Percentiles rank a stretch among this genome's conserved stretches.
Conservation (phyloP, 2,329 filamentous ascomycete species). For the Hypocrella siamensis region DNA sequence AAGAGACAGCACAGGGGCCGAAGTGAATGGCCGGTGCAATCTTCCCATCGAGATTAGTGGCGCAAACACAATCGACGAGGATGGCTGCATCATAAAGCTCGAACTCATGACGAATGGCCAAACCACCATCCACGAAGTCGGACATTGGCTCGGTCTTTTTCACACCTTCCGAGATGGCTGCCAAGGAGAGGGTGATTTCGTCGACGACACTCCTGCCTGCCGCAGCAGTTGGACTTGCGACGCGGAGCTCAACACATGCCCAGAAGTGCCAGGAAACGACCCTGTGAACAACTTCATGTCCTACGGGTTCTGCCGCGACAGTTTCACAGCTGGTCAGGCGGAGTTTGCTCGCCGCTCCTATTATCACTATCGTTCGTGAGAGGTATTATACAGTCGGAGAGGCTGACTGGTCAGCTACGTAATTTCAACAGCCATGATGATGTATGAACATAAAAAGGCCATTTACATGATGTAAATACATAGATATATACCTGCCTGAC, state of each 20-base stretch:
- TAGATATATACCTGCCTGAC: too few relatives aligned
- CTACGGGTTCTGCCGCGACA: conserved; percentile 4
- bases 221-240: conserved; percentile 15
- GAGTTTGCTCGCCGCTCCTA: background rate
- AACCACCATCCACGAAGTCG: conserved; percentile 19
- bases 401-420: too few relatives aligned
- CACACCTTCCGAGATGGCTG: conserved; percentile 25
- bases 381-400: too few relatives aligned
- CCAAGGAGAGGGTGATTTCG: conserved; percentile 15
- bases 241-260: conserved; percentile 12
- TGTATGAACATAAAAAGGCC: too few relatives aligned
- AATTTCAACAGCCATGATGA: too few relatives aligned
- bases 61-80: too few relatives aligned
- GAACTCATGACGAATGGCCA: conserved; percentile 8
- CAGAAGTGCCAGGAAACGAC: conserved; percentile 9
- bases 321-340: conserved; percentile 1
- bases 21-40: too few relatives aligned
- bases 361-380: background rate
- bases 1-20: too few relatives aligned
- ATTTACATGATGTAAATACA: too few relatives aligned
- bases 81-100: conserved; percentile 8
- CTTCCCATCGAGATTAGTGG: too few relatives aligned
- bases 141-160: conserved; percentile 27
- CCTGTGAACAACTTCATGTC: conserved; percentile 14
- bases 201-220: conserved; percentile 22